phyloP scores from a whole-genome alignment of 805 yeast genomes.

The Kurtzmaniella fragi region DNA sequence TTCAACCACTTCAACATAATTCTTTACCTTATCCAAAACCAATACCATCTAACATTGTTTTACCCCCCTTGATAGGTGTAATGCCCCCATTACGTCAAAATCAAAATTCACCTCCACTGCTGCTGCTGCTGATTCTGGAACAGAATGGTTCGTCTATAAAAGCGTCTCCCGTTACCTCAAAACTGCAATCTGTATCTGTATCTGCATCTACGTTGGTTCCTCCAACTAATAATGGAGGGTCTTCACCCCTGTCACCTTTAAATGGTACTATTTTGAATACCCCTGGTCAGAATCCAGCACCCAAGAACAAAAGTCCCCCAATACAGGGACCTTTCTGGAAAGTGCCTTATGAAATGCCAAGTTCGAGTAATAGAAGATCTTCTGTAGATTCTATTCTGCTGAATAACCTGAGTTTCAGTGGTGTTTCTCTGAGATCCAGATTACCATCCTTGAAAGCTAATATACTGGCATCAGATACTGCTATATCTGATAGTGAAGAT shows the following conservation, averaged over 20 bases:
- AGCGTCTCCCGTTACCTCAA: no score
- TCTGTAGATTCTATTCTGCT: slow-evolving; percentile 50
- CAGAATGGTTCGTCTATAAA: no score
- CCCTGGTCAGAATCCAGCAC: background rate
- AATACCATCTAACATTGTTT: background rate
- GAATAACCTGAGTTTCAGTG: slow-evolving; percentile 11
- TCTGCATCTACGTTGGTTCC: no score
- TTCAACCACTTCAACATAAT: background rate
- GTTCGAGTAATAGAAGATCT: slow-evolving; percentile 28
- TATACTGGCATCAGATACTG: slow-evolving; percentile 17
- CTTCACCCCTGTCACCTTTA: slow-evolving; percentile 2
- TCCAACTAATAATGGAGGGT: background rate
- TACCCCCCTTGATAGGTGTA: no score
- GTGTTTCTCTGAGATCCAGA: slow-evolving; percentile 22
- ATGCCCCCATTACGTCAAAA: no score
- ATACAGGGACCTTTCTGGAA: slow-evolving; percentile 52
- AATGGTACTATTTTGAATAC: background rate
- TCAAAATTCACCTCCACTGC: no score
- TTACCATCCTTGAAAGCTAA: slow-evolving; percentile 26
- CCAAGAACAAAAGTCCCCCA: slow-evolving; percentile 19
- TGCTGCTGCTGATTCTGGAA: no score
- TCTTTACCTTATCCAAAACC: background rate
- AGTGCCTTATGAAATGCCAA: slow-evolving; percentile 56
- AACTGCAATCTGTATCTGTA: no score
- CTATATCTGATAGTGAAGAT: slow-evolving; percentile 29